Conservation (phyloP, 306 rosid genomes). For the Cucurbita pepo region DNA sequence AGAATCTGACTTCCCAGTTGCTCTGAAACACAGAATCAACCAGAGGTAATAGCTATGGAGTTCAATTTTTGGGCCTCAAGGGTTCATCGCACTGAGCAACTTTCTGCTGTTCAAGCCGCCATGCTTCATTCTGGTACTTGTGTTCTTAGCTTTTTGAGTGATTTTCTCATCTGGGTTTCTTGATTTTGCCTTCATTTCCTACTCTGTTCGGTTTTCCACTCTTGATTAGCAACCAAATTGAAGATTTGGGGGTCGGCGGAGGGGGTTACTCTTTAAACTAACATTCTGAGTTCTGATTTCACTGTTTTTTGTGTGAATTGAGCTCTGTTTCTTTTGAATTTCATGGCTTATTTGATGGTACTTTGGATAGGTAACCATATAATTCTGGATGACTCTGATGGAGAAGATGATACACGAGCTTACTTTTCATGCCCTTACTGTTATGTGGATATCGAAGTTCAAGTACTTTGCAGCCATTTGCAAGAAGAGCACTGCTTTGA, state of each 20-base stretch:
- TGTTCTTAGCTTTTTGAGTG: neutral
- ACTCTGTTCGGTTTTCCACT: neutral
- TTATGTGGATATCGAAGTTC: slow-evolving; percentile 55
- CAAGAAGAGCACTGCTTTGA: slow-evolving; percentile 75
- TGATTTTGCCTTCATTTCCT: neutral
- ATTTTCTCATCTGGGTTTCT: neutral
- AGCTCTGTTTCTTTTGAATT: neutral
- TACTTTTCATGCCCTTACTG: slow-evolving; percentile 80
- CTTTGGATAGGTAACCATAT: slow-evolving; percentile 4
- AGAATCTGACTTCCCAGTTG: neutral
- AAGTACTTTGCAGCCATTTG: slow-evolving; percentile 45
- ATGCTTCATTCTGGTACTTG: slow-evolving; percentile 56
- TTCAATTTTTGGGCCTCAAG: slow-evolving; percentile 51
- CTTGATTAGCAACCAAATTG: neutral
- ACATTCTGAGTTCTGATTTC: neutral
- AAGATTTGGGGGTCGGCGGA: neutral
- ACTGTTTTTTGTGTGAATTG: neutral
- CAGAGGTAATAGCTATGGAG: slow-evolving; percentile 29
- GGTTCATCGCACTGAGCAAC: slow-evolving; percentile 35
- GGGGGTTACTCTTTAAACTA: neutral
- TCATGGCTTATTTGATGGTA: neutral
- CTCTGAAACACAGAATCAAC: neutral
- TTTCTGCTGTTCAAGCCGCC: slow-evolving; percentile 49
- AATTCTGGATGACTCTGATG: slow-evolving; percentile 39
- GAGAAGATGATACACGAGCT: slow-evolving; percentile 37